A percentile compares a stretch with the other conserved stretches of the same genome.
Conservation (phyloP, 768 basidiomycete genomes). For the Phaeotremella fagi region DNA sequence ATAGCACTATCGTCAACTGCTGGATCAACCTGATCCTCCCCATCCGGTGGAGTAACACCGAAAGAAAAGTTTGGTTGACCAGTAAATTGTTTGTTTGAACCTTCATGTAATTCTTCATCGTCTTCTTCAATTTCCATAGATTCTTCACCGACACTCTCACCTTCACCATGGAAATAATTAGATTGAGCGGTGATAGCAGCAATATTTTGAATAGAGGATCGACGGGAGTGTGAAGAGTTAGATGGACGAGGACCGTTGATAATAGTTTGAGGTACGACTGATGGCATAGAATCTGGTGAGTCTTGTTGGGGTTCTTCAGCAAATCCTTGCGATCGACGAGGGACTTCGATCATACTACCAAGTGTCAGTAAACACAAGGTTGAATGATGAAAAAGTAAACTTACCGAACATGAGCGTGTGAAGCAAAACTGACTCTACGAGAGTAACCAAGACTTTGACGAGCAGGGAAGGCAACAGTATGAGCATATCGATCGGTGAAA, state of each 20-base stretch:
- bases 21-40: conserved; percentile 5
- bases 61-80: not conserved
- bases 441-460: conserved; percentile 14
- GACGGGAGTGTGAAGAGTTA: conserved; percentile 11
- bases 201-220: conserved; percentile 28
- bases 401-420: conserved; percentile 41
- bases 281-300: conserved; percentile 8
- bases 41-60: not conserved
- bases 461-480: conserved; percentile 29
- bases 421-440: conserved; percentile 46
- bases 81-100: not conserved
- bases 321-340: no score
- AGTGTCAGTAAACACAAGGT: no score
- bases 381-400: not conserved
- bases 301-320: no score
- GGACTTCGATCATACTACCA: conserved; percentile 32
- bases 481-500: conserved; percentile 21
- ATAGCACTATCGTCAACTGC: conserved; percentile 4
- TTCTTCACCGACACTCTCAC: conserved; percentile 23
- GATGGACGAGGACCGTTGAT: conserved; percentile 1
- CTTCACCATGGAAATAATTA: conserved; percentile 10
- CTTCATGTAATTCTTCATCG: conserved; percentile 14
- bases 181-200: conserved; percentile 10
- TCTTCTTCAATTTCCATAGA: conserved; percentile 46
- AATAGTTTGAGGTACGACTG: conserved; percentile 5